Base-by-base conservation (phyloP, 1,284 basidiomycete genomes). In the Clitocybe nebularis region DNA sequence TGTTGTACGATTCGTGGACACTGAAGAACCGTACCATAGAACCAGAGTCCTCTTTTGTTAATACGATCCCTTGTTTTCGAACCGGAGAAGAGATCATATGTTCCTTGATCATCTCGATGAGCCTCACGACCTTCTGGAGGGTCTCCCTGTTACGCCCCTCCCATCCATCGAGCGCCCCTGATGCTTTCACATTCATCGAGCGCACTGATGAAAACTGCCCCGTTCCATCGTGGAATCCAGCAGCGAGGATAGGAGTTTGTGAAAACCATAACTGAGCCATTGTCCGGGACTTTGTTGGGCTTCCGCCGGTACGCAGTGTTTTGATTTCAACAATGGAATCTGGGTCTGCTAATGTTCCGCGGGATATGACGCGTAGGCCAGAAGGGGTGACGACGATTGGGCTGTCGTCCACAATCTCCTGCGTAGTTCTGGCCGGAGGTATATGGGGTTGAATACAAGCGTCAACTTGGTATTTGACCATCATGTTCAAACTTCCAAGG, bases 201-300 rank as follows among this genome's bases (percentile, higher is more conserved):
- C 47, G 22, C 5, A 50, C 34, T 9, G 41, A 41, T 36, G 45
- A 41, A 41, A 52, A 54, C 4, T 24, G 32, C 6, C 52, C 52
- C 4, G 34, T 23, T 30, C 50, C 48, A 37, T 54, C 35, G 23
- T 54, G 52, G 14, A 45, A 49, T 8, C 48, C 52, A 28, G 52
- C 35, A 10, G 49, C 38, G 17, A 54, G 42, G 30, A 46, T 44
- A 8, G 50, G 50, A 19, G 47, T 54, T 19, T 46, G 50, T 9
- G 52, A 52, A 39, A 54, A 54, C 52, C 50, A 50, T 14, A 54
- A 36, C 32, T 52, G 52, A 19, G 43, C 41, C 39, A 54, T 8
- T 4, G 43, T 52, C 9, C 44, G 42, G 1, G 39, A 16, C 34
- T 30, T 29, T 3, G 33, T 20, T 7, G 25, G 22, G 3, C 32